These are phyloP conservation scores for Endocarpon pusillum DNA, from an alignment of 495 filamentous ascomycete genomes.

Conservation along the genomic window DNA sequence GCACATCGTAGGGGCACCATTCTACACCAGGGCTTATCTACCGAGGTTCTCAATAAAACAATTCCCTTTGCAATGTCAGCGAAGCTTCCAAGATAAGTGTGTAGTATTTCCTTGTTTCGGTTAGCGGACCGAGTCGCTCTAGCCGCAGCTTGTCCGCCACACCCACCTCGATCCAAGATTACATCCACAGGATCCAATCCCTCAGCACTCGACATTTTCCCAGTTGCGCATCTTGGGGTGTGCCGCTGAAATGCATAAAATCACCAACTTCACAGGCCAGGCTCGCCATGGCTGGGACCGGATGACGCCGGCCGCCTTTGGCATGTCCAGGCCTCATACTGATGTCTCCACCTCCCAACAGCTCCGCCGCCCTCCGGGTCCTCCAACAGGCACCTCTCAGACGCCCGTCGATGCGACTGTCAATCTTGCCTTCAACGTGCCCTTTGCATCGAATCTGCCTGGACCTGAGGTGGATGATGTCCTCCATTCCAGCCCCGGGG, in stretches of 20 bases:
- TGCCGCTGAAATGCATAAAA: constrained; percentile 68
- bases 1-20: no score
- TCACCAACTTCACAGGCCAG: constrained; percentile 64
- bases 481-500: constrained; percentile 67
- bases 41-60: no score
- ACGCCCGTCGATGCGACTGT: constrained; percentile 51
- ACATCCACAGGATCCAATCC: no score
- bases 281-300: constrained; percentile 87
- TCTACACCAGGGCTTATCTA: no score
- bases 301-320: constrained; percentile 66
- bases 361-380: constrained; percentile 52
- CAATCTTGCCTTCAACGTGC: constrained; percentile 81
- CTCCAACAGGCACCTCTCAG: constrained; percentile 46
- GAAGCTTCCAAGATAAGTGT: no score
- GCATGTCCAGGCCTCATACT: constrained; percentile 59
- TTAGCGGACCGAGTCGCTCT: no score
- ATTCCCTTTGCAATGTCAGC: no score
- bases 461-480: constrained; percentile 87
- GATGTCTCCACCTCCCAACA: constrained; percentile 51
- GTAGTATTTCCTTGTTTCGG: no score
- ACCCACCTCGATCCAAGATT: no score
- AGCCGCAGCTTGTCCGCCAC: constrained; percentile 1
- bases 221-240: no score
- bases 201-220: no score
- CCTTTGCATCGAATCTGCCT: constrained; percentile 76